These are phyloP conservation scores for Globisporangium splendens DNA, from an alignment of 352 stramenopile genomes.

Conservation along the genomic window DNA sequence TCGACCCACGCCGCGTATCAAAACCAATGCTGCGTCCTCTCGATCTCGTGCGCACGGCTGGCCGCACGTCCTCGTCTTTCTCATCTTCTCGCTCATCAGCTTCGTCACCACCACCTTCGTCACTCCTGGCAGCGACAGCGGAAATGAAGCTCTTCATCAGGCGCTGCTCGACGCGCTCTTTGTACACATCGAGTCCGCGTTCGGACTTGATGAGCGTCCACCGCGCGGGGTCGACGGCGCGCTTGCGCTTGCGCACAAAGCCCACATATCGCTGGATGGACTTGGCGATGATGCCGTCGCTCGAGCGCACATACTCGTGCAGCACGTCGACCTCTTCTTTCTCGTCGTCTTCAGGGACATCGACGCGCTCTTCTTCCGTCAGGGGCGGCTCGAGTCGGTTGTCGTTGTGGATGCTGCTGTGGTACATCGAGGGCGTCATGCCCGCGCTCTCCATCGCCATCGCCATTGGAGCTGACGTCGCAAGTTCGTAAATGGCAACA, in stretches of 20 bases:
- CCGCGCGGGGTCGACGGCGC: conserved; percentile 30
- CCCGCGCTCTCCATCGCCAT: too few relatives aligned
- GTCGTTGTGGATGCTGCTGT: neutral
- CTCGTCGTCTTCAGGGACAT: neutral
- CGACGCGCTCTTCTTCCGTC: neutral
- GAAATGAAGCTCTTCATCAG: conserved; percentile 8
- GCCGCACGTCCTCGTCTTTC: too few relatives aligned
- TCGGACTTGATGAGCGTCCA: conserved; percentile 40
- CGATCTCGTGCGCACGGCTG: neutral
- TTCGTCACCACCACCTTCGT: too few relatives aligned
- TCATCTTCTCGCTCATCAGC: too few relatives aligned
- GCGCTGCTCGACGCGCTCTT: conserved; percentile 38
- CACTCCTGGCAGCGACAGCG: too few relatives aligned
- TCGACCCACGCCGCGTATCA: conserved; percentile 6
- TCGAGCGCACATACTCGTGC: conserved; percentile 35
- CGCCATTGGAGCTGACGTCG: too few relatives aligned
- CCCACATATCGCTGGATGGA: conserved; percentile 47
- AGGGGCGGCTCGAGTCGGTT: neutral
- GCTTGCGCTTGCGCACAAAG: conserved; percentile 35
- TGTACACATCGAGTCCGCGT: conserved; percentile 50
- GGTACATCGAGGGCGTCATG: too few relatives aligned
- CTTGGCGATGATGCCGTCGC: conserved; percentile 52
- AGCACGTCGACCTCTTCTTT: conserved; percentile 16
- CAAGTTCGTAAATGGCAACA: too few relatives aligned
- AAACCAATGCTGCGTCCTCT: conserved; percentile 1